Evolutionary conservation across 2,329 filamentous ascomycete species (phyloP), one percentile per base, ranked within the genome.

Genomic region (Chaetomium strumarium): DNA sequence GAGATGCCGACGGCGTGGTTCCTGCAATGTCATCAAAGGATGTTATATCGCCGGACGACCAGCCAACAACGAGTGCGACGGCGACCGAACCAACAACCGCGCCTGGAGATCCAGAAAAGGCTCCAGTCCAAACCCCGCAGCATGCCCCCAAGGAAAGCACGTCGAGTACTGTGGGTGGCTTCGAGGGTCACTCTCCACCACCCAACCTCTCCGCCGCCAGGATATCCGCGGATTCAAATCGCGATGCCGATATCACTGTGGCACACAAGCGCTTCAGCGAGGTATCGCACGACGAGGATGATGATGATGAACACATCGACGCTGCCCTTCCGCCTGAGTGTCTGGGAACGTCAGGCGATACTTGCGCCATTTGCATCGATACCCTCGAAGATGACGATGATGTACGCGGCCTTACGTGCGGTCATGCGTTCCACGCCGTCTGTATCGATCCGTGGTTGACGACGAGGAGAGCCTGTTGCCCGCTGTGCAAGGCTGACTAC

Each of bases 391-490:
- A 97, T 58, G 89, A 96, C 58, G 93, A 97, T 62, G 92, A 99
- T 66, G 85, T 99, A 46, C 88, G 93, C 61, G 93, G 93, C 2
- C 74, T 99, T 56, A 90, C 89, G 4, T 99, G 93, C 65, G 93
- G 93, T n/a, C 93, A 99, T 69, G 91, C 92, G 49, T 99, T 97
- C 80, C 93, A 99, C 68, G 91, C 90, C 46, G 88, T 86, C 37
- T 99, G 93, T 66, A 82, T 99, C 45, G 93, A 99, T 63, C 93
- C 93, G 11, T 99, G 93, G 93, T 74, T 99, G 58, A 99, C 93
- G 10, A 91, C 88, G 65, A 83, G 93, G 58, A 85, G 92, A 60
- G 93, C 93, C 24, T 97, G 92, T 74, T 99, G 93, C 68, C 93
- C 93, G 6, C 83, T 99, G 7, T 99, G 93, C 77, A 99, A 99